Conservation (phyloP, 768 basidiomycete species). For the Glaciozyma martinii region DNA sequence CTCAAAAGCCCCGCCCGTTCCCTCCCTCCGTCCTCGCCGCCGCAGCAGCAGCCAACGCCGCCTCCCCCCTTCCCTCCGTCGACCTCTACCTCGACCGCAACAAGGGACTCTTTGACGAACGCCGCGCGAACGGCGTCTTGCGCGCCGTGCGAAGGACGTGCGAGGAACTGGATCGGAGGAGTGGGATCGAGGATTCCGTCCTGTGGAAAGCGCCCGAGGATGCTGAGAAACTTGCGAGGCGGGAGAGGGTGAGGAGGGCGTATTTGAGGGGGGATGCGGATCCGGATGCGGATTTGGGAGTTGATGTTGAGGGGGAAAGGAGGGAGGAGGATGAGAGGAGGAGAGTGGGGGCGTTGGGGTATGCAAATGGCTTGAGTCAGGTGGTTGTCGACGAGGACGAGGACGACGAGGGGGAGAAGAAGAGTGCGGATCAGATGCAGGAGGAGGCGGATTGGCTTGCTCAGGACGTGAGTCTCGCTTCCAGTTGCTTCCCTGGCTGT, state of each 20-base stretch:
- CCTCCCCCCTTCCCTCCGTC: background rate
- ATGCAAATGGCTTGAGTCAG: slow-evolving; percentile 13
- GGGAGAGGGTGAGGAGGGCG: background rate
- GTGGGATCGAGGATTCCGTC: background rate
- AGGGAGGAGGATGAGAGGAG: background rate
- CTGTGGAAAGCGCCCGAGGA: slow-evolving; percentile 2
- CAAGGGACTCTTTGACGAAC: background rate
- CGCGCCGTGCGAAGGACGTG: background rate
- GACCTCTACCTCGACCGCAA: background rate
- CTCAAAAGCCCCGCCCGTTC: background rate
- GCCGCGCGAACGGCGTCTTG: background rate
- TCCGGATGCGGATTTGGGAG: background rate
- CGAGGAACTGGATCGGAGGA: slow-evolving; percentile 1
- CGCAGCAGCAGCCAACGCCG: background rate
- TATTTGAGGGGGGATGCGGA: background rate
- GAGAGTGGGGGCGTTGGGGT: slow-evolving; percentile 15
- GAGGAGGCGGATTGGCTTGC: slow-evolving; percentile 27
- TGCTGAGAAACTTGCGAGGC: background rate
- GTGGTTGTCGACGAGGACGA: slow-evolving; percentile 12
- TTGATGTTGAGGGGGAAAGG: background rate
- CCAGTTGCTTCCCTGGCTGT: background rate
- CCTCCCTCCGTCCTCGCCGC: background rate
- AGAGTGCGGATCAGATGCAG: background rate
- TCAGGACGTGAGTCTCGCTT: slow-evolving; percentile 7
- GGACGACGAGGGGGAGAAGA: background rate